A percentile compares a stretch with the other conserved stretches of the same genome.
Conservation (phyloP, 805 yeast genomes). For the Candida krabiensis region DNA sequence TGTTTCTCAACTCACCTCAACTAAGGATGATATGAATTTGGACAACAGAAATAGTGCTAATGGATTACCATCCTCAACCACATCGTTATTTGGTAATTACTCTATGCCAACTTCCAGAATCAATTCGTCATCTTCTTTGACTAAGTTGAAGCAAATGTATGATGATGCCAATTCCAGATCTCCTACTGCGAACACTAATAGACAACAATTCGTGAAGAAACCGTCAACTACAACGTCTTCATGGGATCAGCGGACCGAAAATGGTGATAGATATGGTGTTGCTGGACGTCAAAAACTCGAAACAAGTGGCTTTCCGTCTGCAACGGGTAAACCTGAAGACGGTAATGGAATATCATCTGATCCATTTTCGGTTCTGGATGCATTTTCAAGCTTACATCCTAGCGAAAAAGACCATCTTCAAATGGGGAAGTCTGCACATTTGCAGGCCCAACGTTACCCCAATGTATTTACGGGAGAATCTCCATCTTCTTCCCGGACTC, state of each 20-base stretch:
- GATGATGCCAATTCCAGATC: background rate
- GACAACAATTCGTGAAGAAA: background rate
- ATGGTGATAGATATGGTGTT: background rate
- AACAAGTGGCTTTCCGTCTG: background rate
- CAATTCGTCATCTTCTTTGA: constrained; percentile 15
- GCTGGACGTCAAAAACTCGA: background rate
- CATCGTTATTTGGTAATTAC: constrained; percentile 17
- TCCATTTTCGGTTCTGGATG: constrained; percentile 18
- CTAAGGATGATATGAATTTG: too few species aligned
- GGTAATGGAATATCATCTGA: constrained; percentile 6
- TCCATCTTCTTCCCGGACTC: background rate
- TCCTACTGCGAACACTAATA: background rate
- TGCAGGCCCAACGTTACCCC: background rate
- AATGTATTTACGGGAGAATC: background rate
- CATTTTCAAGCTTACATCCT: constrained; percentile 13
- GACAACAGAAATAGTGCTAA: too few species aligned
- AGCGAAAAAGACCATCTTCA: background rate
- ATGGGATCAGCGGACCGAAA: background rate
- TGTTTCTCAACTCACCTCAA: constrained; percentile 5
- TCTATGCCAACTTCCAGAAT: constrained; percentile 7
- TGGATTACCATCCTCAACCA: constrained; percentile 18
- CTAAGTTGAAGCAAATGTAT: constrained; percentile 7
- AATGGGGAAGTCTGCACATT: background rate
- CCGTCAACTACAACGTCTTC: background rate
- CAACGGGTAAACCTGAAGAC: background rate